Conservation (phyloP, 345 rosid species). For the Erodium maritimum region DNA sequence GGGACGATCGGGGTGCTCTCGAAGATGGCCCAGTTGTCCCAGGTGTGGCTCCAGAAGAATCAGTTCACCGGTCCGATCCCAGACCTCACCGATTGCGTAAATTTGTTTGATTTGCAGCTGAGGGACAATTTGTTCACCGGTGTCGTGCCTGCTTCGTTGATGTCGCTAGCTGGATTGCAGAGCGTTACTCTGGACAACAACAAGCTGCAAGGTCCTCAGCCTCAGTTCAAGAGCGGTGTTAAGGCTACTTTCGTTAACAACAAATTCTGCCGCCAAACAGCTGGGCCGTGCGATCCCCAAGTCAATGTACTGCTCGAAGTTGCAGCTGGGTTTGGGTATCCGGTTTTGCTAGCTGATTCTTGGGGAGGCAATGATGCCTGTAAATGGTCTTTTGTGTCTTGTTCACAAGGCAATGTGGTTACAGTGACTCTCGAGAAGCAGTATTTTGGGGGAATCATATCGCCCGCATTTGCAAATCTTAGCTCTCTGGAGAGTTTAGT, state of each 20-base stretch:
- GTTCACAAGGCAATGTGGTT: conserved; percentile 28
- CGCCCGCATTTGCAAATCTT: conserved; percentile 48
- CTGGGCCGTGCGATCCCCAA: conserved; percentile 40
- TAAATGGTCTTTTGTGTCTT: conserved; percentile 41
- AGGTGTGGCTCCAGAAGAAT: conserved; percentile 64
- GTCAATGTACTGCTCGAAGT: conserved; percentile 49
- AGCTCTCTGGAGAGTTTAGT: conserved; percentile 37
- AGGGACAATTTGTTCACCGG: conserved; percentile 78
- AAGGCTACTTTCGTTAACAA: conserved; percentile 15
- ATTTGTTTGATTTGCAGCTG: conserved; percentile 53
- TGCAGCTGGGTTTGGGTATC: conserved; percentile 59
- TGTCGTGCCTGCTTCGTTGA: conserved; percentile 34
- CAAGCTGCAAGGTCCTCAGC: conserved; percentile 62
- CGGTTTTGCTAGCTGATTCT: conserved; percentile 36
- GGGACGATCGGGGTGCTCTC: conserved; percentile 54
- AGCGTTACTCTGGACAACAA: conserved; percentile 48
- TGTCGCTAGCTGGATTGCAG: conserved; percentile 25
- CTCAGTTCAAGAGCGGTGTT: conserved; percentile 31
- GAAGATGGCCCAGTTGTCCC: conserved; percentile 35
- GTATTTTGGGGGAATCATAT: conserved; percentile 44
- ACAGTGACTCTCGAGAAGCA: conserved; percentile 40
- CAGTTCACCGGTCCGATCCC: conserved; percentile 66
- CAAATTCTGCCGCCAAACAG: conserved; percentile 30
- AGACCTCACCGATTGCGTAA: conserved; percentile 43
- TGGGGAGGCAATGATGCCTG: conserved; percentile 82